Evolutionary conservation across 371 early-diverging fungal genomes (phyloP).

Genomic region (Mucor plumbeus): DNA sequence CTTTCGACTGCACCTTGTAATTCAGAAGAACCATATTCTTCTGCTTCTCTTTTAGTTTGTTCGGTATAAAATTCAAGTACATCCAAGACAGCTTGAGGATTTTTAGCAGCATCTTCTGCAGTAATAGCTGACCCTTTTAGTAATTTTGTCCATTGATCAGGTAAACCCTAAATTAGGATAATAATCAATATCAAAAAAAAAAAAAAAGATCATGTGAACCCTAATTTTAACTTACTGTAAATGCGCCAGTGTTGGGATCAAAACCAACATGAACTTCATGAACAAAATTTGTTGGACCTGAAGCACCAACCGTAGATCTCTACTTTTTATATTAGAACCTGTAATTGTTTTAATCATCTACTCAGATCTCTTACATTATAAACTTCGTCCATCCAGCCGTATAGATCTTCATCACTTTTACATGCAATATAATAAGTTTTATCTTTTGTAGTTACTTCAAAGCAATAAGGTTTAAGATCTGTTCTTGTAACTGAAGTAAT

Average conservation of each 20-base stretch:
- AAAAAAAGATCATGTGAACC: neutral
- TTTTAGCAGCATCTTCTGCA: conserved; percentile 92
- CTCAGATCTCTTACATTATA: conserved; percentile 65
- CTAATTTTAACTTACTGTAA: conserved; percentile 76
- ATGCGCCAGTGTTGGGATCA: conserved; percentile 91
- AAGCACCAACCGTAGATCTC: conserved; percentile 74
- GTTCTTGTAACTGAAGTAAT: conserved; percentile 84
- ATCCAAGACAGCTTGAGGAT: conserved; percentile 96
- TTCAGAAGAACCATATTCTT: conserved; percentile 51
- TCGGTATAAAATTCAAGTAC: conserved; percentile 96
- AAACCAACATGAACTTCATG: conserved; percentile 97
- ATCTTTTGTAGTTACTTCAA: conserved; percentile 90
- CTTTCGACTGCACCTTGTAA: conserved; percentile 49
- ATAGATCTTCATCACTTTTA: conserved; percentile 95
- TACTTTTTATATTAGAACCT: conserved; percentile 5
- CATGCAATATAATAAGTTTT: conserved; percentile 90
- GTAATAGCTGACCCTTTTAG: conserved; percentile 90
- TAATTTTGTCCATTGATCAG: conserved; percentile 91
- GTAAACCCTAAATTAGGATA: conserved; percentile 71
- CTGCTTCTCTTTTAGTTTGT: conserved; percentile 60
- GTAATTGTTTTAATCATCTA: no score
- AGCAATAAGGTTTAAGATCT: conserved; percentile 89
- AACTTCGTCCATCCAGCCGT: conserved; percentile 97
- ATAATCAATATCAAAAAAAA: neutral
- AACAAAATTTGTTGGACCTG: conserved; percentile 93